Evolutionary conservation across 2,329 filamentous ascomycete genomes (phyloP).

Genomic region (Sphaerulina populicola): DNA sequence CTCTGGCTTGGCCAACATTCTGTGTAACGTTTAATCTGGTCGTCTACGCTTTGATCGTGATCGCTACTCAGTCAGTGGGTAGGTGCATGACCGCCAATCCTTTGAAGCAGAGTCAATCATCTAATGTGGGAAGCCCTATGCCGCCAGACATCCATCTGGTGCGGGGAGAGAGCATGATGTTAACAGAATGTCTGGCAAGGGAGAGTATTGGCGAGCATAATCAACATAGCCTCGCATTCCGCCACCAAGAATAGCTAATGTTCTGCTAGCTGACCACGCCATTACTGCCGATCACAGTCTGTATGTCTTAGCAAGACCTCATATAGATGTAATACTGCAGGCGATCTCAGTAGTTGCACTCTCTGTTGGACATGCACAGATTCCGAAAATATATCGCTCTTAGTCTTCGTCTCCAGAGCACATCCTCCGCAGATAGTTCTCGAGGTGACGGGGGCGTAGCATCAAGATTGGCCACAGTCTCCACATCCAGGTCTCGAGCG

Average conservation of each 20-base stretch:
- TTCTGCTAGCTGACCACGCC: no score
- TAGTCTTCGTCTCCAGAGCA: conserved; percentile 6
- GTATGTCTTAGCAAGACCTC: no score
- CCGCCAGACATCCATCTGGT: no score
- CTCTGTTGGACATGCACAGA: conserved; percentile 14
- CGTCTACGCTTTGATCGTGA: no score
- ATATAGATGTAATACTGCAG: neutral
- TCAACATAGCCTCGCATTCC: no score
- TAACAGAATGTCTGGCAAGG: no score
- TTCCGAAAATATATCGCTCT: conserved; percentile 4
- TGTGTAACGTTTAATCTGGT: neutral
- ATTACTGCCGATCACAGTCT: neutral
- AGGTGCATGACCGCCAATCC: neutral
- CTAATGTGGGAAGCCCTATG: no score
- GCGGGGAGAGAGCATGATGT: no score
- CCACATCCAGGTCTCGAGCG: conserved; percentile 7
- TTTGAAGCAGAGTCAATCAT: neutral
- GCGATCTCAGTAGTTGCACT: conserved; percentile 5
- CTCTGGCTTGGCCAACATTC: neutral
- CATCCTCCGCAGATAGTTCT: conserved; percentile 9
- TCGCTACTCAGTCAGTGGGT: neutral
- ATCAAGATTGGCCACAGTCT: conserved; percentile 9
- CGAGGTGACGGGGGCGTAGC: neutral
- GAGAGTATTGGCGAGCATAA: no score
- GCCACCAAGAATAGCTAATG: no score